Base-by-base conservation (phyloP, 768 basidiomycete species). In the Hemileccinum rubropunctum region DNA sequence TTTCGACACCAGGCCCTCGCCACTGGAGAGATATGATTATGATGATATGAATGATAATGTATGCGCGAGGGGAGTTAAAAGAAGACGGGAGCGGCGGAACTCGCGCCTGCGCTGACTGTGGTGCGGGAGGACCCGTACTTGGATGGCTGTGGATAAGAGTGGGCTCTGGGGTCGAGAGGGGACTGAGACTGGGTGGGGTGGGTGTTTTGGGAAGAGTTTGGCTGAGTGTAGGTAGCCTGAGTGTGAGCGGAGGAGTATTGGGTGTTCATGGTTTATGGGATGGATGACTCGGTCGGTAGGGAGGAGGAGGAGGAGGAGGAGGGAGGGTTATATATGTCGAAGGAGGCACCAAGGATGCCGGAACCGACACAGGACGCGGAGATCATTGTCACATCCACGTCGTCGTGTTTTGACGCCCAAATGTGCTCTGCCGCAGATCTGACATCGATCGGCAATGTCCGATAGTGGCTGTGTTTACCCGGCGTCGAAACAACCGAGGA, bases 1-100 rank as follows among this genome's bases (percentile, higher is more conserved):
- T 34, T 15, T n/a, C 28, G 17, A 30, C 28, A 8, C 28, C 28
- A 30, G 28, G 28, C 28, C 28, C 8, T 4, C 3, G 28, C 28
- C 28, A 30, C 28, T 23, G 23, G 23, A 23, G 23, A 23, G 6
- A 23, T 23, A 23, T 23, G 38, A n/a, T 38, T 14, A 26, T 20
- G 37, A 38, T 38, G 37, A 38, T 34, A 32, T 30, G 47, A 8
- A 39, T 27, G 48, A 38, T 34, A 50, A 30, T 49, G 30, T 3
- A 17, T 32, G 40, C 14, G 35, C 17, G 27, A 5, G 46, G 41
- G 40, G 3, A 4, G 26, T 73, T 65, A 85, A 71, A 85, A 85
- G 71, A 85, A 83, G 32, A 81, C 76, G 42, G 83, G 73, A 38
- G 76, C 82, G 26, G 71, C 75, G 15, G 73, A 65, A 35, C 76